Base-by-base conservation (phyloP, 192 early-diverging fungal species). In the Thoreauomyces humboldtii region DNA sequence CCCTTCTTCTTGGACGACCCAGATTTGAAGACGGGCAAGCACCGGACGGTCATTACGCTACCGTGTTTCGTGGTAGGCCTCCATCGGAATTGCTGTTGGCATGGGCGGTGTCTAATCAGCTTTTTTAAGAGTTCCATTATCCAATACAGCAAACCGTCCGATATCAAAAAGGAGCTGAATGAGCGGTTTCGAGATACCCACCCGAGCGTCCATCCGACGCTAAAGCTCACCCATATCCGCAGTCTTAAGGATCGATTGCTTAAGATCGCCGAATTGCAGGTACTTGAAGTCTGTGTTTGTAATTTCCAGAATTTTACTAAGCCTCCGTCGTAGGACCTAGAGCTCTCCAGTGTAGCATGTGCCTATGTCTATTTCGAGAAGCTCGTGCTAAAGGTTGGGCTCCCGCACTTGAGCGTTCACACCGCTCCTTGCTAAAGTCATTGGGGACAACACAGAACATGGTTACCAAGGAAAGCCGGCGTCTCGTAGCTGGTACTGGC, bases 281-380 rank as follows among this genome's bases (percentile, higher is more conserved):
- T 72, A 59, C 17, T 12, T 48, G 11, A 48, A 17, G 9, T 17
- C 38, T 41, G n/a, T n/a, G n/a, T n/a, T n/a, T n/a, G n/a, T n/a
- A n/a, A n/a, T n/a, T n/a, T n/a, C n/a, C n/a, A n/a, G n/a, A n/a
- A n/a, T n/a, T n/a, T n/a, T n/a, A n/a, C n/a, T n/a, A n/a, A n/a
- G n/a, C n/a, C n/a, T n/a, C n/a, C n/a, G n/a, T n/a, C 7, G 7
- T 48, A 89, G 53, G 88, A 94, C 62, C 76, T 95, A 24, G 95
- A 99, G 73, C 75, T 94, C 24, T 93, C 92, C 1, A 93, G 87
- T 43, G 85, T 95, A 2, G 96, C 96, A 0, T 79, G 82, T 24
- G 88, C 91, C 17, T 94, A 88, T 80, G 94, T 91, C 0, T 97
- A 94, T 71, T 92, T 99, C 76, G 96, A 99, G 70, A 99, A 96